Evolutionary conservation across 345 rosid species (phyloP), one percentile per base, ranked within the genome.

Genomic region (Populus simonii): DNA sequence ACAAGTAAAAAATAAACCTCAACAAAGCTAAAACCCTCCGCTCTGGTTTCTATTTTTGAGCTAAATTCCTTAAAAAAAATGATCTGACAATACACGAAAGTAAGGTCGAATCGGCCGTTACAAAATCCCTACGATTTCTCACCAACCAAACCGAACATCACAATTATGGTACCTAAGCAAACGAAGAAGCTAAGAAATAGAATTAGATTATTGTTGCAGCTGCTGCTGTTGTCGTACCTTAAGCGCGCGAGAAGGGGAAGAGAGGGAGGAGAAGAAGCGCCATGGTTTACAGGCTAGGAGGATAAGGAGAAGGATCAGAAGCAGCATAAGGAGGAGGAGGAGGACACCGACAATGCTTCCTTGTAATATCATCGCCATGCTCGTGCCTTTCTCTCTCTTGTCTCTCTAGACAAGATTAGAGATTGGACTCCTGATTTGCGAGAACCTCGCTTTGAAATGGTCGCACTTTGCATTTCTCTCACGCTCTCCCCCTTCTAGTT

Each of bases 231-330:
- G 17, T 23, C n/a, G 12, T 72, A 93, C 98, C 98, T 91, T 86
- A 87, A 81, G 43, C 83, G 82, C 15, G 81, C 86, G 87, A 75
- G 86, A 74, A 63, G 84, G 85, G 68, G 89, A 81, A 53, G 88
- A 78, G 25, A n/a, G 63, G 81, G 87, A 84, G 80, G 90, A 75
- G 84, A 79, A 89, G 86, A 78, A 89, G 27, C 97, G 99, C 98
- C 99, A 96, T 82, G 98, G 99, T 76, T 88, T 89, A 83, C 93
- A 93, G 88, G 89, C 93, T 79, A 90, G 38, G 80, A 93, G 76
- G 89, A 92, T 41, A 87, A 90, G 68, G 84, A 96, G 43, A 85
- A 90, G 49, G 87, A 93, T 78, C 81, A 93, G 72, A 63, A 93
- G 81, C 83, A 93, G 78, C 93, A 92, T 84, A 79, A 94, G 85